Evolutionary conservation across 176 grass and related monocot species (phyloP), one percentile per base, ranked within the genome.

Genomic region (Eragrostis curvula): DNA sequence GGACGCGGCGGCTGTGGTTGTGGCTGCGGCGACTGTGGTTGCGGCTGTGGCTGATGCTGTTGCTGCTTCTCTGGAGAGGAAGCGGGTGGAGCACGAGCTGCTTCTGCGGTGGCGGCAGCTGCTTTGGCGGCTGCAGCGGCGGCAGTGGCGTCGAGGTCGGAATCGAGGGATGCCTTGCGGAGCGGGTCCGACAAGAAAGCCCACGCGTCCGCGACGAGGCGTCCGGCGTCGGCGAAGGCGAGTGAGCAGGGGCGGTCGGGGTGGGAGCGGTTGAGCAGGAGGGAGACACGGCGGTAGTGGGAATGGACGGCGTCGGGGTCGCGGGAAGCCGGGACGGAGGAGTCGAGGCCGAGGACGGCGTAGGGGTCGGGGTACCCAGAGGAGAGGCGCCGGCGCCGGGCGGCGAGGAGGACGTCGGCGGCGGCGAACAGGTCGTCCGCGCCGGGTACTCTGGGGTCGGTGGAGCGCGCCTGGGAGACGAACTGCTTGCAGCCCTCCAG

Each of bases 371-470:
- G 32, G 13, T 1, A 4, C 2, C 64, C 78, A 15, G 64, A 80
- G 8, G 64, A 49, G 21, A 80, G 64, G 64, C 64, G 78, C 21
- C 47, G 63, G 30, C 77, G 48, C 78, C 52, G 48, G 30, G 65
- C 49, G 30, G 78, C 64, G 64, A 56, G 48, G 78, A 80, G 78
- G 48, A 66, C 64, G 16, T 68, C 78, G 49, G 53, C 85, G 40
- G 82, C 85, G 23, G 79, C 88, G 21, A 88, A 88, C 67, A 86
- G 92, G 41, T 86, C 92, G 45, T 89, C 90, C 9, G 78, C 90
- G 50, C 74, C 90, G 9, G 88, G 88, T 57, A 78, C 76, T 79
- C 83, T 18, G 46, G 67, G 20, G 85, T 89, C 63, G 79, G 76
- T 48, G 86, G 88, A 69, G 81, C 56, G 78, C 2, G 78, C 64